Evolutionary conservation across 176 grass and related monocot genomes (phyloP), one percentile per base, ranked within the genome.

Genomic region (Carex pumila): DNA sequence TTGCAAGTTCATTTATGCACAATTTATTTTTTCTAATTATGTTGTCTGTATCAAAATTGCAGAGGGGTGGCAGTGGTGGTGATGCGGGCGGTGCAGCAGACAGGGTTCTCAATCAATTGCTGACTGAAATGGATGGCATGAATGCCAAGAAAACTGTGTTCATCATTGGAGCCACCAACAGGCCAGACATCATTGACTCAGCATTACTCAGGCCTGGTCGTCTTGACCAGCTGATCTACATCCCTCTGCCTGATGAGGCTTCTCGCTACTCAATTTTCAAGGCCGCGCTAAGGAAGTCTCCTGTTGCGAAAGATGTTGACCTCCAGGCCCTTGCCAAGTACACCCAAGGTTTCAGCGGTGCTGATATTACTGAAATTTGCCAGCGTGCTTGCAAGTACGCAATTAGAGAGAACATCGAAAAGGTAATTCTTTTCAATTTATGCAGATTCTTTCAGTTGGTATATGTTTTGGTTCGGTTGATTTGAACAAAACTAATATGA

Each of bases 81-180:
- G 92, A 90, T 41, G 92, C 78, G 11, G 88, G 92, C 0, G 88
- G 92, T 12, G 81, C 90, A 0, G 83, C 87, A 31, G 89, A 91
- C 37, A 75, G 89, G 82, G 89, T 89, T n/a, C 87, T 94, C 0
- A 94, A 94, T 76, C 87, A 94, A 79, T 58, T 94, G 1, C 83
- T 91, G 3, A 94, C 87, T 0, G 92, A 94, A 84, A 94, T 94
- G 92, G 92, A 94, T 15, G 90, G 87, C 14, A 94, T 94, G 85
- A 85, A 72, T 3, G 86, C 88, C 12, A 94, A 91, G 83, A 94
- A 91, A 83, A 94, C 88, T 11, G 88, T 94, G 3, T 94, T 94
- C 80, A 85, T 94, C 54, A 90, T 94, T 34, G 87, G 89, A 22
- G 85, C 92, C 13, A 94, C 92, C 39, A 94, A 94, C 72, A 82